These are phyloP conservation scores for Myriangium duriaei DNA, from an alignment of 2,329 filamentous ascomycete species.

Conservation along the genomic window DNA sequence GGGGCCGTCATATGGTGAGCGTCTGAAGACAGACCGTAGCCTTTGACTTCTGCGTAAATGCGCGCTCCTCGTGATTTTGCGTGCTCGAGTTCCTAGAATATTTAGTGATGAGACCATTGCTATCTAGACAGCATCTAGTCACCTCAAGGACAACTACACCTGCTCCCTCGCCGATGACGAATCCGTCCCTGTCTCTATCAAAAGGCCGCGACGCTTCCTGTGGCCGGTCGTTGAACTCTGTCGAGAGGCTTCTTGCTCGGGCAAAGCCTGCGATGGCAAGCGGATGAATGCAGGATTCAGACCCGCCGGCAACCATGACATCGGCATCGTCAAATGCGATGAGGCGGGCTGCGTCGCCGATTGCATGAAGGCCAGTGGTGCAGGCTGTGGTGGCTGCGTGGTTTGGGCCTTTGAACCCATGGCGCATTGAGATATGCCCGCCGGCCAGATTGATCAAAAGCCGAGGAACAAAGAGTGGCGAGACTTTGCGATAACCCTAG, in stretches of 20 bases:
- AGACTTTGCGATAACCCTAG: conserved; percentile 84
- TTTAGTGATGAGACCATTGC: too few species aligned
- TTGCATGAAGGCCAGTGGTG: conserved; percentile 87
- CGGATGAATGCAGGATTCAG: conserved; percentile 92
- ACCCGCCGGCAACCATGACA: conserved; percentile 91
- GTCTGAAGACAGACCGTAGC: conserved; percentile 84
- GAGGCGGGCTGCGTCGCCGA: conserved; percentile 87
- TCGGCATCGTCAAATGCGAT: conserved; percentile 85
- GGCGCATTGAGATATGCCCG: conserved; percentile 86
- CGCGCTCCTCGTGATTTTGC: conserved; percentile 63
- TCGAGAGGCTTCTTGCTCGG: conserved; percentile 73
- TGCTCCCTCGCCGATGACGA: conserved; percentile 87
- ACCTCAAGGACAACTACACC: conserved; percentile 76
- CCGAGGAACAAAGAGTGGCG: conserved; percentile 83
- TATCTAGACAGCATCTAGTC: conserved; percentile 12
- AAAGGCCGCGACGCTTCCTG: conserved; percentile 70
- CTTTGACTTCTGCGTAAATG: conserved; percentile 80
- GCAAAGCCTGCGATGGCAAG: conserved; percentile 87
- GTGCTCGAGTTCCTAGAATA: conserved; percentile 61
- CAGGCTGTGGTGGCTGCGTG: conserved; percentile 90
- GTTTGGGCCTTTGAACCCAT: conserved; percentile 81
- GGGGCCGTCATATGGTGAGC: conserved; percentile 91
- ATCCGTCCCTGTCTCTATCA: conserved; percentile 65
- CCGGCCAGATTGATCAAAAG: conserved; percentile 91
- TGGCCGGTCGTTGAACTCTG: conserved; percentile 63